Evolutionary conservation across 106 monocot species (phyloP), one percentile per base, ranked within the genome.

Genomic region (Ottelia alismoides): DNA sequence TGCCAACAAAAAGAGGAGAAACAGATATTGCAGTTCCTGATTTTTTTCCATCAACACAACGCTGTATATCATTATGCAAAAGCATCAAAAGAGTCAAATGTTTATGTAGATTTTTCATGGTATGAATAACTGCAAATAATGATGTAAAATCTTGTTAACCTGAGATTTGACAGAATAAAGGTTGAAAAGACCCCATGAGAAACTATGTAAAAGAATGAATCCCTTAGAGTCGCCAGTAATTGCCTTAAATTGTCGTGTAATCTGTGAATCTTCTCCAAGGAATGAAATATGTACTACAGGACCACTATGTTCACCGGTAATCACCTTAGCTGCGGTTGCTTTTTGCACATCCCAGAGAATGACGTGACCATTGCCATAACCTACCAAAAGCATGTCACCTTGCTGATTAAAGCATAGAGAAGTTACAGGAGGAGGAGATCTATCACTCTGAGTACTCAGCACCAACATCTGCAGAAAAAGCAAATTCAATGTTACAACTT

Each of bases 351-450:
- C 96, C 96, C 96, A 98, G 49, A 88, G 43, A 48, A 81, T 85
- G 27, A 90, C 28, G 77, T 82, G 89, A 24, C 96, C 96, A 82
- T 98, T 89, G 47, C 69, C 58, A 60, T 89, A 89, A 45, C 96
- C 96, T 55, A 75, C 96, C 76, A 98, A 74, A 48, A 98, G 85
- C 25, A 98, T 67, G 56, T 98, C 89, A 16, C 89, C 89, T 65
- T 82, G 88, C 51, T 82, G 88, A 61, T 82, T 98, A 65, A 98
- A 98, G 72, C 85, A 98, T 85, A 98, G 82, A 12, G 96, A 89
- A 53, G 96, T 98, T 43, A 83, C 96, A 31, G 82, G 31, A 51
- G 65, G 55, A 61, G 61, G 76, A 70, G 75, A 51, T 74, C 78
- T 84, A 57, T 79, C 94, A 49, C 88, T 72, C 66, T 82, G 73